Evolutionary conservation across 129 eudicot genomes (phyloP).

Genomic region (Tanacetum coccineum): DNA sequence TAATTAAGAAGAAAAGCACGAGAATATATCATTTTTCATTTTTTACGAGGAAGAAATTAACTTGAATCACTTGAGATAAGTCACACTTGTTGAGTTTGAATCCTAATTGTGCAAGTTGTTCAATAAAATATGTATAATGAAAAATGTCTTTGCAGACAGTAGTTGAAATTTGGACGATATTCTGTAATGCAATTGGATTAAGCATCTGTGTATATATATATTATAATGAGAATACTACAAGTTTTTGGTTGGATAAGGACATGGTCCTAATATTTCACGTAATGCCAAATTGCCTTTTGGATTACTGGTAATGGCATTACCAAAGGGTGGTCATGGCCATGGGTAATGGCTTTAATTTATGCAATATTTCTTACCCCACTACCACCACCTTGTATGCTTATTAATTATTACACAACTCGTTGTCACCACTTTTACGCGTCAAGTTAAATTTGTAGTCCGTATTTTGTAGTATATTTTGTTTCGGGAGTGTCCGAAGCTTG

Average conservation of each 20-base stretch:
- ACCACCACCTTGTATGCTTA: background rate
- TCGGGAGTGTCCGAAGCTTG: no score
- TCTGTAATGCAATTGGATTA: background rate
- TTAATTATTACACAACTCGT: background rate
- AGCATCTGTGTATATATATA: background rate
- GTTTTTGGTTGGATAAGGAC: background rate
- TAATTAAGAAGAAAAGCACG: no score
- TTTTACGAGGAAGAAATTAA: background rate
- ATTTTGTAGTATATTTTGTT: no score
- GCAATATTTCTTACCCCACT: background rate
- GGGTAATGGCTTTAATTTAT: slow-evolving; percentile 5
- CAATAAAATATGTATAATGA: background rate
- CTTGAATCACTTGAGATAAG: background rate
- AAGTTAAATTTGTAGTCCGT: no score
- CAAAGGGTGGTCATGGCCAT: background rate
- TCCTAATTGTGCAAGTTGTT: background rate
- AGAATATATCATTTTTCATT: no score
- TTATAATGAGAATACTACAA: background rate
- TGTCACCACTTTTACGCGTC: no score
- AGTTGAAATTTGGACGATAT: background rate
- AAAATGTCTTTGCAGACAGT: background rate
- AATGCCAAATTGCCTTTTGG: slow-evolving; percentile 4
- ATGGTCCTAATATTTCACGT: background rate
- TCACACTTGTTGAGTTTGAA: background rate
- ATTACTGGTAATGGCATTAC: background rate